Evolutionary conservation across 208 protist species (phyloP), one percentile per base, ranked within the genome.

Genomic region (Trypanosoma avium): DNA sequence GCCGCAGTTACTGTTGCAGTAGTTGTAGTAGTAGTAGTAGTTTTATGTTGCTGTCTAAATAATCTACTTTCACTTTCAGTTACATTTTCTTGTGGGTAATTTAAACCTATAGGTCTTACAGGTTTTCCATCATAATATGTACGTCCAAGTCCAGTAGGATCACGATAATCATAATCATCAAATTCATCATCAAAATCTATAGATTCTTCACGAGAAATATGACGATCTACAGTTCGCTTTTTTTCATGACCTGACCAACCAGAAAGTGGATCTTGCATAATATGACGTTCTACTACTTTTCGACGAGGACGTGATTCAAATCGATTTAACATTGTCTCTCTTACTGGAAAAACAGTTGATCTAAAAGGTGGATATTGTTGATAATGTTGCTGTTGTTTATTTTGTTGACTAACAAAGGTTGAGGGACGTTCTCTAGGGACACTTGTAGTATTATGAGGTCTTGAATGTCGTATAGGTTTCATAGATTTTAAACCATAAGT

Each of bases 111-210:
- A 12, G 54, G 36, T 15, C 45, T 30, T 22, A 64, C 56, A 19
- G 64, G 64, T 38, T 56, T 61, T 46, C 64, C 64, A 26, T 42
- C 45, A 26, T 62, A 70, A 43, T 62, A 70, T 5, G 64, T 70
- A 19, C 65, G 56, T 17, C 32, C 42, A 45, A 63, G 55, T 0
- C 46, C 53, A 40, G 26, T 43, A 33, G 59, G 27, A 48, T 60
- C 52, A 19, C 35, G 21, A 32, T 27, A 17, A 19, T 19, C 24
- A 24, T 52, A 21, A 22, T 60, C 53, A 24, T 57, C 27, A 60
- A 53, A 38, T 29, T 27, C 27, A 6, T 35, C 45, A 63, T 55
- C 30, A 38, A 55, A 19, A 12, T 57, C 65, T 33, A 63, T 63
- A 33, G 61, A 67, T 46, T 29, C 33, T 22, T 58, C 21, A 29